These are phyloP conservation scores for Multifurca ochricompacta DNA, from an alignment of 768 basidiomycete species.

Conservation along the genomic window DNA sequence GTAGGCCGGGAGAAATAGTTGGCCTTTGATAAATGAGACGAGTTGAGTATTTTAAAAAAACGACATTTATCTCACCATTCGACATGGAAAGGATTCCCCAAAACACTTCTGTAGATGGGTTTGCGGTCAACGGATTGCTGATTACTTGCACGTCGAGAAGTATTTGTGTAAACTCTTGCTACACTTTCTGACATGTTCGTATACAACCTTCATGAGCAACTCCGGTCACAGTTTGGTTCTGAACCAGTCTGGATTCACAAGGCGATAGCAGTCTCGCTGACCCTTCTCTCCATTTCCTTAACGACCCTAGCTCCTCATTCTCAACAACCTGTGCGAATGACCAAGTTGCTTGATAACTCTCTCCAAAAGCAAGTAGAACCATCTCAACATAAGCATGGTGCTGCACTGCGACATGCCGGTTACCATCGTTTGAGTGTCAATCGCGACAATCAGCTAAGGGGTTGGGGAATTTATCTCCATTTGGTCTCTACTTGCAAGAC, in stretches of 20 bases:
- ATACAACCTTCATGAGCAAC: no score
- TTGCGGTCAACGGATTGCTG: conserved; percentile 45
- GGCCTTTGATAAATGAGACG: conserved; percentile 40
- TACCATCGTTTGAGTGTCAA: neutral
- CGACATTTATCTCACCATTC: conserved; percentile 42
- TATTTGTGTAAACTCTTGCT: conserved; percentile 47
- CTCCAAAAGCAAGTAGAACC: neutral
- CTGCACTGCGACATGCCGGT: neutral
- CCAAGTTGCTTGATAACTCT: neutral
- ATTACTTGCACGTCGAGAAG: conserved; percentile 55
- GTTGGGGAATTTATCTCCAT: neutral
- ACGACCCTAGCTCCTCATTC: neutral
- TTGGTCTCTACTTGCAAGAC: neutral
- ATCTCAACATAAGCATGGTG: neutral
- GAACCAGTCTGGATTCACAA: neutral
- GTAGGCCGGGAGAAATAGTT: conserved; percentile 49
- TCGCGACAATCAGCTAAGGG: neutral
- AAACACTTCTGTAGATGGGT: conserved; percentile 56
- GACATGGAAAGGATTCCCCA: conserved; percentile 66
- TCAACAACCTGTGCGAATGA: neutral
- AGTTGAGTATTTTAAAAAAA: conserved; percentile 4
- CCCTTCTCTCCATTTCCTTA: no score
- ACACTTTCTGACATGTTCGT: conserved; percentile 40
- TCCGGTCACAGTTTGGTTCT: neutral
- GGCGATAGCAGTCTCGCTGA: neutral